These are phyloP conservation scores for Aurantiochytrium sp. DNA, from an alignment of 108 stramenopile species.

Conservation along the genomic window DNA sequence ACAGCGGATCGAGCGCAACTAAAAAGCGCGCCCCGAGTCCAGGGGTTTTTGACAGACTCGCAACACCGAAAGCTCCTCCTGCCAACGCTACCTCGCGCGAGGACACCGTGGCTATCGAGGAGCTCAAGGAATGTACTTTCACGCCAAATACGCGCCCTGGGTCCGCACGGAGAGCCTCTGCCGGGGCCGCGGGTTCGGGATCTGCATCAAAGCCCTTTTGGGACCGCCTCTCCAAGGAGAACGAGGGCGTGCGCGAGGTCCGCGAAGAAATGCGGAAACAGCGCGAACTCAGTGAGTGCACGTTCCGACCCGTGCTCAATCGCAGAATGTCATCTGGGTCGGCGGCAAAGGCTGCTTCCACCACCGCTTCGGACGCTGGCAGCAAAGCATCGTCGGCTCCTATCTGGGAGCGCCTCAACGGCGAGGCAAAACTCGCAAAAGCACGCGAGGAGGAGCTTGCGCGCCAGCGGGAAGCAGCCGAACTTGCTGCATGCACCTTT, in stretches of 20 bases:
- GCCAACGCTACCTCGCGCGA: not conserved
- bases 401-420: not conserved
- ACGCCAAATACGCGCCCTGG: not conserved
- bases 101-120: not conserved
- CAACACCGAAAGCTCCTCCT: not conserved
- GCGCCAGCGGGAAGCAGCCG: not conserved
- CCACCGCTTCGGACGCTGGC: too few species aligned
- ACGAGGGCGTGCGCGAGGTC: not conserved
- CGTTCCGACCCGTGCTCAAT: not conserved
- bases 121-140: constrained; percentile 13
- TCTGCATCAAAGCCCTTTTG: not conserved
- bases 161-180: not conserved
- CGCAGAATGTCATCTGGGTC: not conserved
- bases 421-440: not conserved
- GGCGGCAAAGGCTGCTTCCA: not conserved
- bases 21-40: not conserved
- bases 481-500: not conserved
- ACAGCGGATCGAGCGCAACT: not conserved
- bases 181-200: not conserved
- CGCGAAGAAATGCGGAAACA: not conserved
- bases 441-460: not conserved
- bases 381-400: not conserved
- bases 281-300: not conserved
- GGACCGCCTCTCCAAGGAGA: not conserved
- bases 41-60: not conserved